Conservation (phyloP, 2,329 filamentous ascomycete genomes). For the Ceratocystis smalleyi region DNA sequence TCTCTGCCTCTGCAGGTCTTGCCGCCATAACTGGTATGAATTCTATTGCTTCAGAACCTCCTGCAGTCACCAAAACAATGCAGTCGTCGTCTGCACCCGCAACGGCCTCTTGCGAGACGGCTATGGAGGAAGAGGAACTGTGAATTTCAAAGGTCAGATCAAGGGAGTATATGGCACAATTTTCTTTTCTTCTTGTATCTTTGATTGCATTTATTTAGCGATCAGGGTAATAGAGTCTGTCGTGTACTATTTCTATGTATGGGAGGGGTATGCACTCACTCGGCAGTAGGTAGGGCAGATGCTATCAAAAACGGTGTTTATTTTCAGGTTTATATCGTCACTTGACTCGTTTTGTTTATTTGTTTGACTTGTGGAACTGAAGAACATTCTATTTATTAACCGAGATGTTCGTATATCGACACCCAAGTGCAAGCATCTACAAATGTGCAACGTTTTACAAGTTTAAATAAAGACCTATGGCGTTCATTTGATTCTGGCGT, state of each 20-base stretch:
- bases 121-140: slow-evolving; percentile 18
- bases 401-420: too few species aligned
- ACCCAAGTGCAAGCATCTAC: too few species aligned
- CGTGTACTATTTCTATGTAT: slow-evolving; percentile 5
- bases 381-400: too few species aligned
- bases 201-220: slow-evolving; percentile 5
- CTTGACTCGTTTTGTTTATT: slow-evolving; percentile 7
- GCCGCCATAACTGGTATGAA: slow-evolving; percentile 16
- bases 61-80: slow-evolving; percentile 9
- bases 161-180: neutral
- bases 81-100: slow-evolving; percentile 13
- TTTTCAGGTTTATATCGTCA: slow-evolving; percentile 5
- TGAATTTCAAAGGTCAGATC: neutral
- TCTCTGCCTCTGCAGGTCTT: slow-evolving; percentile 14
- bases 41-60: slow-evolving; percentile 10
- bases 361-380: neutral
- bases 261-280: neutral
- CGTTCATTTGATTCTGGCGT: too few species aligned
- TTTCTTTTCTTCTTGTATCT: slow-evolving; percentile 8
- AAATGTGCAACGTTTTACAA: too few species aligned
- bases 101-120: neutral
- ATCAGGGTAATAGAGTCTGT: neutral
- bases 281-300: neutral
- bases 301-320: slow-evolving; percentile 14
- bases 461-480: too few species aligned